A percentile compares a stretch with the other conserved stretches of the same genome.
phyloP scores from a whole-genome alignment of 169 alveolate genomes.

The Plasmodium vinckei region DNA sequence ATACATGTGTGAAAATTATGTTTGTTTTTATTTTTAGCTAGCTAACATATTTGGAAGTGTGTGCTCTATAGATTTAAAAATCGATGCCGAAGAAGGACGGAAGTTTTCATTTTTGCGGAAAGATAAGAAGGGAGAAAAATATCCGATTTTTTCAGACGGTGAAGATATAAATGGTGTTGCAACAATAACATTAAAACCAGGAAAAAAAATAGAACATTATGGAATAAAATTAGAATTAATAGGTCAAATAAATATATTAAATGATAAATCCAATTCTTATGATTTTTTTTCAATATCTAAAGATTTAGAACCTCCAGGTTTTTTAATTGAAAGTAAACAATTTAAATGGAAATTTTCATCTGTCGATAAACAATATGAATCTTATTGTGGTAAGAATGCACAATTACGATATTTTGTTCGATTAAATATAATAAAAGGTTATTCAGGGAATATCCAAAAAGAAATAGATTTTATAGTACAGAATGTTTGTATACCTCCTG shows the following conservation, averaged over 20 bases:
- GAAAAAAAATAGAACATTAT: constrained; percentile 96
- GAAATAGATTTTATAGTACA: constrained; percentile 97
- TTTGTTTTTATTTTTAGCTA: constrained; percentile 64
- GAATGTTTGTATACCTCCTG: constrained; percentile 92
- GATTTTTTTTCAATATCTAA: constrained; percentile 96
- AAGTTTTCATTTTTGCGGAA: constrained; percentile 81
- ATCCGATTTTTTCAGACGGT: constrained; percentile 90
- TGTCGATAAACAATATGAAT: constrained; percentile 98
- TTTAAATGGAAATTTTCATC: constrained; percentile 95
- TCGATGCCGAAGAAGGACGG: constrained; percentile 81
- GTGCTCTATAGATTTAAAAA: constrained; percentile 82
- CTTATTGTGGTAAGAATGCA: constrained; percentile 97
- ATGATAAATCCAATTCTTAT: constrained; percentile 92
- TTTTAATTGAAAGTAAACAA: constrained; percentile 90
- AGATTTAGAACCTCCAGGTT: constrained; percentile 98
- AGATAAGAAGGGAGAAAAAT: constrained; percentile 86
- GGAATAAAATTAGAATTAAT: constrained; percentile 97
- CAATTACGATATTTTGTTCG: constrained; percentile 93
- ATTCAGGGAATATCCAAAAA: constrained; percentile 90
- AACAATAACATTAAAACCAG: constrained; percentile 91
- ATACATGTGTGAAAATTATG: not conserved
- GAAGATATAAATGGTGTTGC: constrained; percentile 94
- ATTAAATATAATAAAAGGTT: constrained; percentile 93
- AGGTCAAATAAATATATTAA: constrained; percentile 95
- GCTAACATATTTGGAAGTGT: constrained; percentile 86